Conservation (phyloP, 208 protist species). For the Strigomonas oncopelti region DNA sequence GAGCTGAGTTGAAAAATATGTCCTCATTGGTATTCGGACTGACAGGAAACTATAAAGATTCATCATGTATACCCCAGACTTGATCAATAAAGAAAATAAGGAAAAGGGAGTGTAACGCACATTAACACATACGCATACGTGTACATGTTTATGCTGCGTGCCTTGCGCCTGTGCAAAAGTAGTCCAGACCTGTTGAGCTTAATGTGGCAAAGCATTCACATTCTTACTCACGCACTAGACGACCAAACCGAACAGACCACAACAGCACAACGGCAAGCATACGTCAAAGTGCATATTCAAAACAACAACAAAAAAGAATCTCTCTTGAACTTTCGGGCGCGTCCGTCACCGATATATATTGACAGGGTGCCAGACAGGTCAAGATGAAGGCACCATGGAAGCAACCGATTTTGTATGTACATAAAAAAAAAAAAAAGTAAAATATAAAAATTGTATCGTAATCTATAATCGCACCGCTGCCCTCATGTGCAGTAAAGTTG, state of each 20-base stretch:
- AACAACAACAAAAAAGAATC: too few species aligned
- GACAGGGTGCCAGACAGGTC: conserved; percentile 19
- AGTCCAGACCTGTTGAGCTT: too few species aligned
- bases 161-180: too few species aligned
- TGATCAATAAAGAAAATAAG: conserved; percentile 8
- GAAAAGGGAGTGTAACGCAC: too few species aligned
- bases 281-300: too few species aligned
- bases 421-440: conserved; percentile 4
- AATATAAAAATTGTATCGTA: neutral
- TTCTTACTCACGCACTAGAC: too few species aligned
- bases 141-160: too few species aligned
- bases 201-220: too few species aligned
- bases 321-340: conserved; percentile 22
- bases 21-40: conserved; percentile 28
- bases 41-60: conserved; percentile 31
- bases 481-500: conserved; percentile 18
- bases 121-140: too few species aligned
- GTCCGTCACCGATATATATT: conserved; percentile 17
- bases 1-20: conserved; percentile 22
- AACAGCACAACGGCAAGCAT: too few species aligned
- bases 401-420: neutral
- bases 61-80: conserved; percentile 14
- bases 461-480: too few species aligned
- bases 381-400: conserved; percentile 5
- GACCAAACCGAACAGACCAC: too few species aligned